A percentile compares a stretch with the other conserved stretches of the same genome.
These are phyloP conservation scores for Cyclanthera cordifolia DNA, from an alignment of 306 rosid species.

Conservation along the genomic window DNA sequence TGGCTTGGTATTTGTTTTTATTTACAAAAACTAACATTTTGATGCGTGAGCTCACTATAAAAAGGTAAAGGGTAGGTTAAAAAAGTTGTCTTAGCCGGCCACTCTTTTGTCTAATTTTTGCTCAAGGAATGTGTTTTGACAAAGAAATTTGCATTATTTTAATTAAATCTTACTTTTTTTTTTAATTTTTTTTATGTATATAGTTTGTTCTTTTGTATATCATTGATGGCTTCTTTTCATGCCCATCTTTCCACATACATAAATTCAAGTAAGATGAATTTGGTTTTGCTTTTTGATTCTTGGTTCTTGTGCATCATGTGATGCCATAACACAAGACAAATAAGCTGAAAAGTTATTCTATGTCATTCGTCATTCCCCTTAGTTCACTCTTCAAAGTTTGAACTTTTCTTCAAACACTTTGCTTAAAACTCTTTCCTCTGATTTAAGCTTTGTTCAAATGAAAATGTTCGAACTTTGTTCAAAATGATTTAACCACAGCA, in stretches of 20 bases:
- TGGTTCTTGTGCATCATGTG: conserved; percentile 28
- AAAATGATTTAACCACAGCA: too few species aligned
- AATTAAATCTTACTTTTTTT: conserved; percentile 21
- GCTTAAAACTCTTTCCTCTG: background rate
- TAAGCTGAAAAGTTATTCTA: conserved; percentile 16
- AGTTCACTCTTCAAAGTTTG: background rate
- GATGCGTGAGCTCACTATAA: background rate
- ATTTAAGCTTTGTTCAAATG: background rate
- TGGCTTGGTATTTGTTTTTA: background rate
- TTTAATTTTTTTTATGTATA: background rate
- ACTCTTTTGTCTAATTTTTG: conserved; percentile 50
- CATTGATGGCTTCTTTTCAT: conserved; percentile 28
- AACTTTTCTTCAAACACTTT: background rate
- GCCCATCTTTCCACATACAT: conserved; percentile 20
- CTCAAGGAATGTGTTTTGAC: conserved; percentile 33
- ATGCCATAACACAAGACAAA: conserved; percentile 31
- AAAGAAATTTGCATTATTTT: conserved; percentile 27
- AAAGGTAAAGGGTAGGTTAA: conserved; percentile 50
- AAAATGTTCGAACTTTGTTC: background rate
- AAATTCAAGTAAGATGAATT: conserved; percentile 19
- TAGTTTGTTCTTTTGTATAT: conserved; percentile 24
- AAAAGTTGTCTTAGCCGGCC: conserved; percentile 94
- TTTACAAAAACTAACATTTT: background rate
- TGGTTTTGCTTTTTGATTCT: conserved; percentile 19
- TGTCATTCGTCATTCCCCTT: conserved; percentile 4